These are phyloP conservation scores for Lipomyces spencermartinsiae DNA, from an alignment of 805 yeast species.

Conservation along the genomic window DNA sequence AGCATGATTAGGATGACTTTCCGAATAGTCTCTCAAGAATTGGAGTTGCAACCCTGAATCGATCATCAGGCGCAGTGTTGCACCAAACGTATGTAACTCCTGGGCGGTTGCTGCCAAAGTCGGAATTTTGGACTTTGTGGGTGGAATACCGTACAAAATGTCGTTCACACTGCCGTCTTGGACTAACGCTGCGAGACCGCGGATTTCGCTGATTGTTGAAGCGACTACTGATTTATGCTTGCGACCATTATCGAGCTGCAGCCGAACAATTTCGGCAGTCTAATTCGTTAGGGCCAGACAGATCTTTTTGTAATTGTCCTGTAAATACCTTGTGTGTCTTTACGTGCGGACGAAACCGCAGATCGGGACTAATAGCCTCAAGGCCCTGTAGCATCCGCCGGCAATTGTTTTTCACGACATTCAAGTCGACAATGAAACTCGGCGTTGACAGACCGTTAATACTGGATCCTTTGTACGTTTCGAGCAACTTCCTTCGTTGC, in stretches of 20 bases:
- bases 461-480: conserved; percentile 48
- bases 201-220: conserved; percentile 72
- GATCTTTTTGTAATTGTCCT: neutral
- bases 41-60: conserved; percentile 66
- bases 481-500: conserved; percentile 13
- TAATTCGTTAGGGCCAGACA: conserved; percentile 49
- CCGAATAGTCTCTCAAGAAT: conserved; percentile 9
- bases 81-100: conserved; percentile 46
- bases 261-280: conserved; percentile 65
- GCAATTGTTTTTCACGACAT: conserved; percentile 54
- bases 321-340: conserved; percentile 69
- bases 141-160: conserved; percentile 63
- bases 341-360: conserved; percentile 70
- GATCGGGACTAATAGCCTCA: conserved; percentile 43
- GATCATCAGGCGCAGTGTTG: conserved; percentile 56
- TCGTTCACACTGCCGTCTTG: conserved; percentile 54
- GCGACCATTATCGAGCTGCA: conserved; percentile 45
- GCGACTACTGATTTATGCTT: conserved; percentile 62
- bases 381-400: conserved; percentile 58
- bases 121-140: conserved; percentile 54
- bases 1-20: conserved; percentile 41
- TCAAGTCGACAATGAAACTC: conserved; percentile 56
- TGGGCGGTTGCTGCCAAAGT: conserved; percentile 51
- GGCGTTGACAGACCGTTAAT: conserved; percentile 65
- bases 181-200: conserved; percentile 54